Conservation (phyloP, 495 filamentous ascomycete genomes). For the Tuber calosporum region DNA sequence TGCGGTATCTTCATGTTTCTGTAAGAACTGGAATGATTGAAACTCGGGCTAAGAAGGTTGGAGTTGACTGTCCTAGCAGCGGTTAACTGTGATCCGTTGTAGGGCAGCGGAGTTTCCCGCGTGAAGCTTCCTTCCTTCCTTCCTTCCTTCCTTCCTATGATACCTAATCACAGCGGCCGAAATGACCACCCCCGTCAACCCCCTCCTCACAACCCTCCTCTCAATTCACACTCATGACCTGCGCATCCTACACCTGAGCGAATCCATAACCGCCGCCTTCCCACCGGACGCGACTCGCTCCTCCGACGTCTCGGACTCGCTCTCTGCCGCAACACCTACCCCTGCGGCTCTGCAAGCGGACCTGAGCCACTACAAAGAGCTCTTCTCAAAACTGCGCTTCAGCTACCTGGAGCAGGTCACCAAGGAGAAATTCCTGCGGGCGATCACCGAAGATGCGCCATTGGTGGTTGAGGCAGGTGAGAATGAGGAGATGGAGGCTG, state of each 20-base stretch:
- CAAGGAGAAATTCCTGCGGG: slow-evolving; percentile 70
- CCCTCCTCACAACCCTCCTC: slow-evolving; percentile 19
- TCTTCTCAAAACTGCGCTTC: slow-evolving; percentile 93
- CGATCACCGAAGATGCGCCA: slow-evolving; percentile 77
- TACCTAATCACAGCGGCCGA: slow-evolving; percentile 1
- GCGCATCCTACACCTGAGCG: slow-evolving; percentile 24
- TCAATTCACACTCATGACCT: slow-evolving; percentile 27
- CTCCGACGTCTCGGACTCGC: slow-evolving; percentile 19
- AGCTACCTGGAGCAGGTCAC: slow-evolving; percentile 80
- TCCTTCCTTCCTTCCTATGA: no score
- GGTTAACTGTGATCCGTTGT: neutral
- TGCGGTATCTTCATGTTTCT: no score
- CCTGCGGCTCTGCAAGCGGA: slow-evolving; percentile 23
- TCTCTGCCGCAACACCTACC: slow-evolving; percentile 11
- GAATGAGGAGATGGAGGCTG: slow-evolving; percentile 69
- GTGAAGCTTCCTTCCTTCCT: neutral
- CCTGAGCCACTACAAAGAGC: slow-evolving; percentile 49
- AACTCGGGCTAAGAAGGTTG: no score
- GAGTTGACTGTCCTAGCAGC: no score
- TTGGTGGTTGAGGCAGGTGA: slow-evolving; percentile 73
- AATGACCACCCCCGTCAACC: slow-evolving; percentile 7
- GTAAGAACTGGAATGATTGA: no score
- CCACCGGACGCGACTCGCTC: slow-evolving; percentile 7
- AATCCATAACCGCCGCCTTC: slow-evolving; percentile 17
- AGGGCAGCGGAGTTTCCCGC: slow-evolving; percentile 1